phyloP scores from a whole-genome alignment of 1,284 basidiomycete genomes.

The Flammula alnicola region DNA sequence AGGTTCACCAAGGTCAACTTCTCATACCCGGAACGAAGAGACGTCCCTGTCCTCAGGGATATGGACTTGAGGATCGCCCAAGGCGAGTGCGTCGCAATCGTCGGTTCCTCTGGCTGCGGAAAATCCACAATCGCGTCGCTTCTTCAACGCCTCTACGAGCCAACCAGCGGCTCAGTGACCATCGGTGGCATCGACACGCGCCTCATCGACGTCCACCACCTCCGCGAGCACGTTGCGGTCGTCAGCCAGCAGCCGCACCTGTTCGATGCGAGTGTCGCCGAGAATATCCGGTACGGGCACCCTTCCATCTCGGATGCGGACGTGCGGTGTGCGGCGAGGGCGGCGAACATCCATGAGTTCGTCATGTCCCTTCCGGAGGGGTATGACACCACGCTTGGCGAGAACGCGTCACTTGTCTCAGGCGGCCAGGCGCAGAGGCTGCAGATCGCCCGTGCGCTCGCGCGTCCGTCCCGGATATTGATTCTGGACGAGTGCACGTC shows the following conservation, averaged over 20 bases:
- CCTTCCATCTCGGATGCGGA: conserved; percentile 53
- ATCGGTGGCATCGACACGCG: conserved; percentile 59
- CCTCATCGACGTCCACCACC: conserved; percentile 67
- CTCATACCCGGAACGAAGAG: conserved; percentile 80
- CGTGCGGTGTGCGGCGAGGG: conserved; percentile 71
- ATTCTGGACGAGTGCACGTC: conserved; percentile 21
- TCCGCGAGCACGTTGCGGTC: conserved; percentile 84
- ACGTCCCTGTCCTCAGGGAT: conserved; percentile 71
- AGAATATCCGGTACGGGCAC: conserved; percentile 88
- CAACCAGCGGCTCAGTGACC: conserved; percentile 65
- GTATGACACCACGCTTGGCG: conserved; percentile 88
- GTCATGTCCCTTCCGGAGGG: conserved; percentile 79
- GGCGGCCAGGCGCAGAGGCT: conserved; percentile 95
- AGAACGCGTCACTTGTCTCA: conserved; percentile 87
- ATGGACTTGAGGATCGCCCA: conserved; percentile 67
- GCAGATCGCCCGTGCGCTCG: conserved; percentile 51
- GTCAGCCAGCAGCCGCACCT: conserved; percentile 87
- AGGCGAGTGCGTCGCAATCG: conserved; percentile 86
- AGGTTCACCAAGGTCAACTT: conserved; percentile 77
- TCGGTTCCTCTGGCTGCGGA: conserved; percentile 87
- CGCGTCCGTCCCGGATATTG: conserved; percentile 10
- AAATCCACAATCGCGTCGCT: conserved; percentile 88
- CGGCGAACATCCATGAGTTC: conserved; percentile 87
- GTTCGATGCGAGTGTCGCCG: conserved; percentile 85
- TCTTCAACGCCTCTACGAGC: conserved; percentile 88